These are phyloP conservation scores for Jacaranda mimosifolia DNA, from an alignment of 257 asterid genomes.

Conservation along the genomic window DNA sequence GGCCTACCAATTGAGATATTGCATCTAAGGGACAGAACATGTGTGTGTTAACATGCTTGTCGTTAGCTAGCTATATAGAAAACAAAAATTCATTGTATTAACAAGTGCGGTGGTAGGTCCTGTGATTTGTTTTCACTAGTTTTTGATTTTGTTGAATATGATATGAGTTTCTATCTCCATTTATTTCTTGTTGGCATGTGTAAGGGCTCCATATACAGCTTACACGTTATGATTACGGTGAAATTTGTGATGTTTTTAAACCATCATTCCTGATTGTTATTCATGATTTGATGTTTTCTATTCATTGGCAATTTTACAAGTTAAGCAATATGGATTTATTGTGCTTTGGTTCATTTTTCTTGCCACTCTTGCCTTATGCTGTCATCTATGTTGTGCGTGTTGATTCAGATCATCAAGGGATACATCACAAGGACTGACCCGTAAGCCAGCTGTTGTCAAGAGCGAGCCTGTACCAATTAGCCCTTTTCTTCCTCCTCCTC, in stretches of 20 bases:
- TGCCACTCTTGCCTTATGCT: neutral
- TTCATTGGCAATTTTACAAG: neutral
- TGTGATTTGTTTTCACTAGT: too few species aligned
- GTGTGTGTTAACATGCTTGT: neutral
- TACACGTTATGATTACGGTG: neutral
- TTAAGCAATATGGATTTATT: neutral
- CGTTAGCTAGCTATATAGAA: neutral
- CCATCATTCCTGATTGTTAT: neutral
- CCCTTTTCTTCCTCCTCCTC: slow-evolving; percentile 86
- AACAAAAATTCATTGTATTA: too few species aligned
- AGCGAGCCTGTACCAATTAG: slow-evolving; percentile 51
- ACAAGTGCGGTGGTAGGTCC: too few species aligned
- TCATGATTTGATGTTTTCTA: neutral
- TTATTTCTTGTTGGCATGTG: neutral
- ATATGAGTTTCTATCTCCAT: neutral
- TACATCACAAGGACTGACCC: slow-evolving; percentile 64
- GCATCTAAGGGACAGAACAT: neutral
- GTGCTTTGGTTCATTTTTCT: slow-evolving; percentile 8
- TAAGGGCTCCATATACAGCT: neutral
- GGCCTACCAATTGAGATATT: neutral
- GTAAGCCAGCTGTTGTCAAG: slow-evolving; percentile 53
- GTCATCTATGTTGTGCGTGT: neutral
- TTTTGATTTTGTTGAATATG: too few species aligned
- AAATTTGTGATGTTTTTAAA: neutral
- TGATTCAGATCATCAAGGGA: slow-evolving; percentile 79